A percentile compares a stretch with the other conserved stretches of the same genome.
Conservation (phyloP, 805 yeast genomes). For the Jamesozyma gamospora region DNA sequence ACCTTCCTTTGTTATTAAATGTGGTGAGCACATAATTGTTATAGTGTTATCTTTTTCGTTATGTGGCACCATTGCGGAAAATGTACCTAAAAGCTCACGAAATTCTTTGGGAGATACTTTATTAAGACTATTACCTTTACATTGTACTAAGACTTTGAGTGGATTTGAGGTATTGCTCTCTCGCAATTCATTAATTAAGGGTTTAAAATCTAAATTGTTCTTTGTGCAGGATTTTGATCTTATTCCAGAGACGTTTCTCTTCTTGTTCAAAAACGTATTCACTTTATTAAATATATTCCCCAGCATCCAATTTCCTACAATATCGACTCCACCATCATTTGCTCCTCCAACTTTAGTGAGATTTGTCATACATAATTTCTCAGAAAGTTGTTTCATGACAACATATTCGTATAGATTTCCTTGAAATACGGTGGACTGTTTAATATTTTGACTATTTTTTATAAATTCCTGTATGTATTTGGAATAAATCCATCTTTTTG, state of each 20-base stretch:
- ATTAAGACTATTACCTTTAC: slow-evolving; percentile 22
- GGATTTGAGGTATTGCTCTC: slow-evolving; percentile 5
- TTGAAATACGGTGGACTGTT: slow-evolving; percentile 25
- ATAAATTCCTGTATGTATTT: slow-evolving; percentile 13
- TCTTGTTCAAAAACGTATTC: slow-evolving; percentile 3
- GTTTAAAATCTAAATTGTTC: slow-evolving; percentile 13
- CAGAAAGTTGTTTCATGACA: slow-evolving; percentile 23
- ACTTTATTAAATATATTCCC: slow-evolving; percentile 8
- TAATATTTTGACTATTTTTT: slow-evolving; percentile 13
- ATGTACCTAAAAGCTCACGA: slow-evolving; percentile 27
- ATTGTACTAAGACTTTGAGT: slow-evolving; percentile 23
- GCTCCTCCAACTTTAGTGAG: slow-evolving; percentile 25
- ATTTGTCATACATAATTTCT: slow-evolving; percentile 19
- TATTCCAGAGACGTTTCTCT: neutral
- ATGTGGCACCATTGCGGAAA: slow-evolving; percentile 13
- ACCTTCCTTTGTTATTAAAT: slow-evolving; percentile 24
- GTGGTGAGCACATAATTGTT: slow-evolving; percentile 27
- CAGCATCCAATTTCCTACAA: slow-evolving; percentile 23
- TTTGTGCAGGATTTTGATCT: slow-evolving; percentile 13
- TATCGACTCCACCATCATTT: slow-evolving; percentile 29
- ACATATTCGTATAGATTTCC: slow-evolving; percentile 28
- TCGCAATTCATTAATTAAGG: slow-evolving; percentile 11
- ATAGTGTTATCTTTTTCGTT: slow-evolving; percentile 15
- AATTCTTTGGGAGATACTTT: slow-evolving; percentile 26
- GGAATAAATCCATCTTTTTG: slow-evolving; percentile 9